A percentile compares a stretch with the other conserved stretches of the same genome.
phyloP scores from a whole-genome alignment of 2,329 filamentous ascomycete species.

The Ophiostoma australiae region DNA sequence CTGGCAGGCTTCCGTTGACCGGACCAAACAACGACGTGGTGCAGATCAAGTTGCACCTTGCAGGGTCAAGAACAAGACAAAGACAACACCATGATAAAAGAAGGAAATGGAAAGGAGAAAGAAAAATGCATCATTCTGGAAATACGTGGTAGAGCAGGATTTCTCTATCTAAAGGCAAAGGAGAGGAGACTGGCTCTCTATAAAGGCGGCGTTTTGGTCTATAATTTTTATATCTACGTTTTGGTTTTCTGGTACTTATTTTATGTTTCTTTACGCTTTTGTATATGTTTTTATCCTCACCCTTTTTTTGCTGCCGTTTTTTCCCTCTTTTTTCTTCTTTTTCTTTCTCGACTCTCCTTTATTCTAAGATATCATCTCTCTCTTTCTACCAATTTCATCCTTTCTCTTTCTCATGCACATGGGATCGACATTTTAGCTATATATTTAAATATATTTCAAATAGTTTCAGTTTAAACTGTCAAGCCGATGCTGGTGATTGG shows the following conservation, averaged over 20 bases:
- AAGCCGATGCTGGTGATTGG: background rate
- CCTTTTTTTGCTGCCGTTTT: background rate
- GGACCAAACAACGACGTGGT: background rate
- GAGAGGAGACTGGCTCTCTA: background rate
- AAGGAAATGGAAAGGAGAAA: background rate
- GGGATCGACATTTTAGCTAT: no score
- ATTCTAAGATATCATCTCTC: no score
- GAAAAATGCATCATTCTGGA: background rate
- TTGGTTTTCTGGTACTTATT: background rate
- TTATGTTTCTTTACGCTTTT: background rate
- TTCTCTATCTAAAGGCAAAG: background rate
- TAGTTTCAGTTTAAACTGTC: background rate
- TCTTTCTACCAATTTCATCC: background rate
- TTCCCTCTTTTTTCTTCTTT: background rate
- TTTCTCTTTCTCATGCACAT: background rate
- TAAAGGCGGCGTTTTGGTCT: background rate
- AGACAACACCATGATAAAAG: background rate
- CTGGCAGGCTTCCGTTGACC: background rate
- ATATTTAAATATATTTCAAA: no score
- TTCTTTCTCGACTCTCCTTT: background rate
- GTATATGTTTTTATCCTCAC: background rate
- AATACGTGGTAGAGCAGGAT: background rate
- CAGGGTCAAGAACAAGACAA: background rate
- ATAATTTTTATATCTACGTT: background rate
- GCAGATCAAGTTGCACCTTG: background rate